Evolutionary conservation across 495 filamentous ascomycete genomes (phyloP).

Genomic region (Neurospora discreta): DNA sequence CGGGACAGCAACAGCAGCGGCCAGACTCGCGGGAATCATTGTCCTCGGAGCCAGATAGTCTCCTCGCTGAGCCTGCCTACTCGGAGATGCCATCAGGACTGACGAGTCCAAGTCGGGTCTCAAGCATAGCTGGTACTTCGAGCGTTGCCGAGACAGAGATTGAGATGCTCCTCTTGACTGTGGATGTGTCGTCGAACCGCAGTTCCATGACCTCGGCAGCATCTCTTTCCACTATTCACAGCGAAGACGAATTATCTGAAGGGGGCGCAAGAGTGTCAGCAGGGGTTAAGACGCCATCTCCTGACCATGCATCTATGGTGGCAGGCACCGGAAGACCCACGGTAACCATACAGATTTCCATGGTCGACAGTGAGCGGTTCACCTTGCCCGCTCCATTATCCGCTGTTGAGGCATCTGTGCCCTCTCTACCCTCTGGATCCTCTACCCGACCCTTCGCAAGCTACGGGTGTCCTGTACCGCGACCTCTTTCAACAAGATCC

Average conservation of each 20-base stretch:
- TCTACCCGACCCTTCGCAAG: background rate
- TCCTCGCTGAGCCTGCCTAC: constrained; percentile 12
- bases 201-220: constrained; percentile 27
- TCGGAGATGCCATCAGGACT: constrained; percentile 5
- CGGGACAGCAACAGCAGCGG: constrained; percentile 5
- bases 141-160: background rate
- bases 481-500: background rate
- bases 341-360: background rate
- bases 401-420: background rate
- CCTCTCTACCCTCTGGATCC: background rate
- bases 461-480: background rate
- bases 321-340: background rate
- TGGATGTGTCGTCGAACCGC: constrained; percentile 14
- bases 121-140: constrained; percentile 6
- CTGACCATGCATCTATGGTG: background rate
- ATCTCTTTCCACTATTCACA: constrained; percentile 31
- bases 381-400: background rate
- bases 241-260: constrained; percentile 29
- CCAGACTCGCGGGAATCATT: constrained; percentile 23
- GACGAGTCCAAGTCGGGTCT: constrained; percentile 16
- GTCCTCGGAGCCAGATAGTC: constrained; percentile 25
- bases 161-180: background rate
- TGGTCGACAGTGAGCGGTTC: background rate
- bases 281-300: background rate
- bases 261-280: constrained; percentile 1